Conservation (phyloP, 1,139 yeast genomes). For the Fermentozyma sake region DNA sequence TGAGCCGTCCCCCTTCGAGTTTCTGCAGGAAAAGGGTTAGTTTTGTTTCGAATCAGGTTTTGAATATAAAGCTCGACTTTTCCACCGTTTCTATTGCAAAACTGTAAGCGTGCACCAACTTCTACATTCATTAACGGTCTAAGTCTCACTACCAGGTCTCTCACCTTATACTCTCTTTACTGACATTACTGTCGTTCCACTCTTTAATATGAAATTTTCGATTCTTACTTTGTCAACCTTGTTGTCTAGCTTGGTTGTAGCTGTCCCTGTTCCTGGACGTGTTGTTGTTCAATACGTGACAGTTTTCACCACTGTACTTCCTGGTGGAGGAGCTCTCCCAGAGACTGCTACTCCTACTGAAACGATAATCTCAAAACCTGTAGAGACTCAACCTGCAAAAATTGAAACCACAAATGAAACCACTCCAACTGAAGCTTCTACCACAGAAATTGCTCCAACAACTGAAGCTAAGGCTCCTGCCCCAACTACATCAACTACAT, state of each 20-base stretch:
- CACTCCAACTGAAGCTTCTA: constrained; percentile 8
- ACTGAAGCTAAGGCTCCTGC: constrained; percentile 14
- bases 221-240: constrained; percentile 10
- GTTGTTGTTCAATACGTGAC: constrained; percentile 13
- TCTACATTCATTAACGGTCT: too few species aligned
- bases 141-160: too few species aligned
- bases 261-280: constrained; percentile 22
- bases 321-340: constrained; percentile 2
- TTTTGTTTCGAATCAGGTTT: too few species aligned
- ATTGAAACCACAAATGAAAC: not conserved
- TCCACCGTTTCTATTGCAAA: too few species aligned
- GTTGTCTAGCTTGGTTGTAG: constrained; percentile 10
- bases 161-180: constrained; percentile 6
- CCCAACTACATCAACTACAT: constrained; percentile 9
- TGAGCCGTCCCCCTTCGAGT: too few species aligned
- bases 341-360: constrained; percentile 1
- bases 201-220: constrained; percentile 12
- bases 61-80: too few species aligned
- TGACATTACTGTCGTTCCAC: too few species aligned
- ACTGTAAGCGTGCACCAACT: too few species aligned
- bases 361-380: not conserved
- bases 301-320: constrained; percentile 12
- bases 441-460: constrained; percentile 9
- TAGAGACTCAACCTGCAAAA: too few species aligned
- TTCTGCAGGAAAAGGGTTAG: too few species aligned